Evolutionary conservation across 306 rosid species (phyloP).

Genomic region (Pterocarpus santalinus): DNA sequence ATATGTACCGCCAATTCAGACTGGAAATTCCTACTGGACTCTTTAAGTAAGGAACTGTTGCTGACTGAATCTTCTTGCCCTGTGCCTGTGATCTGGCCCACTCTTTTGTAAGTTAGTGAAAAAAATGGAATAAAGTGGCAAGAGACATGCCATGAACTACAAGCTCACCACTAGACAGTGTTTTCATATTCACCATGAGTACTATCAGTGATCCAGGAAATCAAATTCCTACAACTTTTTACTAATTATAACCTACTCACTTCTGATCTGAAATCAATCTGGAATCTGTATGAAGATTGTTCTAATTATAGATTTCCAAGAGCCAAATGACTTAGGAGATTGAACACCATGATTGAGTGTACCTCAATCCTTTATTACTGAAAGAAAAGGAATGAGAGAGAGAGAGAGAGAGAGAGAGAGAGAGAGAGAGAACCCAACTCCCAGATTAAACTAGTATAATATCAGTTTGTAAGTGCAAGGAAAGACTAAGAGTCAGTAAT

Average conservation of each 20-base stretch:
- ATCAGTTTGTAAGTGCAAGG: not conserved
- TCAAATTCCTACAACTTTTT: constrained; percentile 1
- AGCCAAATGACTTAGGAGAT: constrained; percentile 6
- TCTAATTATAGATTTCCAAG: not conserved
- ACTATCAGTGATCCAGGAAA: constrained; percentile 25
- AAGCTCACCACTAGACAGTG: not conserved
- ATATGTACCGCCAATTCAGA: constrained; percentile 4
- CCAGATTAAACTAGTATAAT: not conserved
- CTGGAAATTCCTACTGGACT: not conserved
- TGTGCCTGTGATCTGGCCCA: constrained; percentile 19
- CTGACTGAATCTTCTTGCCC: constrained; percentile 34
- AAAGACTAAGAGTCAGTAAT: constrained; percentile 6
- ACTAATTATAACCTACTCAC: not conserved
- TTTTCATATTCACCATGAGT: constrained; percentile 2
- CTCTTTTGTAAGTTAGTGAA: not conserved
- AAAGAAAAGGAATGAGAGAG: too few species aligned
- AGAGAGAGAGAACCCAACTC: not conserved
- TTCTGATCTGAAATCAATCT: constrained; percentile 36
- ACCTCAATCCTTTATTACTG: not conserved
- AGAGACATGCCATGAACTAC: constrained; percentile 12
- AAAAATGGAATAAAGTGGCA: constrained; percentile 11
- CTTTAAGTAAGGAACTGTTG: constrained; percentile 20
- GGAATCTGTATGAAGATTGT: not conserved
- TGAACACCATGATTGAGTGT: constrained; percentile 20
- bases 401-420: too few species aligned